Evolutionary conservation across 345 rosid genomes (phyloP).

Genomic region (Ceriops tagal): DNA sequence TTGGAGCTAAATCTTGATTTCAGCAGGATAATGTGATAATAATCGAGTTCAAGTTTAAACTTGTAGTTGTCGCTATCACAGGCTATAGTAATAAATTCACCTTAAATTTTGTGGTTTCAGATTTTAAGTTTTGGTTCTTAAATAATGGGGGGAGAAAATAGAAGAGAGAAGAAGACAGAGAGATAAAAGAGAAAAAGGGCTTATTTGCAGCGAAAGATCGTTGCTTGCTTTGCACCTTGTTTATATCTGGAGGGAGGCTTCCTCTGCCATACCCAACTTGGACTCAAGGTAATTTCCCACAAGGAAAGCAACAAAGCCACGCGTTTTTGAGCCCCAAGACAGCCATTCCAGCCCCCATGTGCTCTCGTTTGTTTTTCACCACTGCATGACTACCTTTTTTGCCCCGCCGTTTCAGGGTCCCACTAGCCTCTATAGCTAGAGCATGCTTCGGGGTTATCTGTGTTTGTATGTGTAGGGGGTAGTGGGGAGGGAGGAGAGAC

Average conservation of each 20-base stretch:
- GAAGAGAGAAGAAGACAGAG: not conserved
- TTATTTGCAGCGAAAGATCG: slow-evolving; percentile 20
- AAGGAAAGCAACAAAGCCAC: slow-evolving; percentile 13
- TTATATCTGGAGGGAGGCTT: not conserved
- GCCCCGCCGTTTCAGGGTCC: not conserved
- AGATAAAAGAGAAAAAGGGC: not conserved
- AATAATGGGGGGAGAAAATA: not conserved
- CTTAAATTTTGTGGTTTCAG: too few relatives aligned
- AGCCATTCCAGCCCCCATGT: not conserved
- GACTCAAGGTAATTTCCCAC: slow-evolving; percentile 8
- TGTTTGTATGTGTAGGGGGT: not conserved
- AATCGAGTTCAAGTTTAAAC: too few relatives aligned
- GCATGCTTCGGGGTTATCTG: not conserved
- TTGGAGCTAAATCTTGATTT: too few relatives aligned
- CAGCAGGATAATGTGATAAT: too few relatives aligned
- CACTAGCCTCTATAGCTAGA: slow-evolving; percentile 4
- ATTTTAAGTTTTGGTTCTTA: too few relatives aligned
- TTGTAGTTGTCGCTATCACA: too few relatives aligned
- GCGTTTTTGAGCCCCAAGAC: not conserved
- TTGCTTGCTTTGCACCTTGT: not conserved
- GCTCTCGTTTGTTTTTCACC: not conserved
- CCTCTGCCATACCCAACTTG: not conserved
- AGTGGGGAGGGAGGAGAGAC: too few relatives aligned
- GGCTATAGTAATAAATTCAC: too few relatives aligned
- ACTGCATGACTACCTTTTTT: too few relatives aligned